Percentiles rank a stretch among this genome's conserved stretches.
phyloP scores from a whole-genome alignment of 2,329 filamentous ascomycete species.

The Aspergillus cejpii region DNA sequence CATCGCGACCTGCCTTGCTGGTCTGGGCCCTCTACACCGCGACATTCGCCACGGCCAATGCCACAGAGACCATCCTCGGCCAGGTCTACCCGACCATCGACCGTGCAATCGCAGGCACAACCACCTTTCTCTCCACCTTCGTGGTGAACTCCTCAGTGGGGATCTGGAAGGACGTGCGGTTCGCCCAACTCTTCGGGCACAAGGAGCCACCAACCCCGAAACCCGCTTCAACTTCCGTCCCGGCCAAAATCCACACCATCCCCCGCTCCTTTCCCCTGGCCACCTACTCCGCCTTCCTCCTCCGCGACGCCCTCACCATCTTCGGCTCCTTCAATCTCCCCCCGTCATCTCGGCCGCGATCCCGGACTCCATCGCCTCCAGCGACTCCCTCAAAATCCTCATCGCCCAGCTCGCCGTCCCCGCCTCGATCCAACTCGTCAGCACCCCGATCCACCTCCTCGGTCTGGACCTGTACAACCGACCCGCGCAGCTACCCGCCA shows the following conservation, averaged over 20 bases:
- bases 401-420: conserved; percentile 73
- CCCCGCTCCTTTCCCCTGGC: conserved; percentile 44
- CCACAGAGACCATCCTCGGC: conserved; percentile 70
- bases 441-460: conserved; percentile 74
- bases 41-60: conserved; percentile 82
- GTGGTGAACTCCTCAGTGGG: conserved; percentile 71
- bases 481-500: conserved; percentile 39
- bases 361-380: conserved; percentile 64
- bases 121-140: conserved; percentile 72
- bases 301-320: conserved; percentile 77
- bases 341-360: conserved; percentile 42
- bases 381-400: conserved; percentile 81
- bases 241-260: conserved; percentile 21
- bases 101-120: conserved; percentile 61
- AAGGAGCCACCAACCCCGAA: conserved; percentile 6
- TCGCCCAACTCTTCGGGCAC: conserved; percentile 63
- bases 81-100: conserved; percentile 44
- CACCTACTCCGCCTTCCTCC: conserved; percentile 57
- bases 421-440: conserved; percentile 67
- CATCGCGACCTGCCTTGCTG: conserved; percentile 38
- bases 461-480: conserved; percentile 82
- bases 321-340: conserved; percentile 46
- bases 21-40: conserved; percentile 62
- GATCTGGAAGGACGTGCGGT: conserved; percentile 75
- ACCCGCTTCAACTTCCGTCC: conserved; percentile 4